Percentiles rank a stretch among this genome's conserved stretches.
Evolutionary conservation across 176 grass and related monocot genomes (phyloP).

Genomic region (Carex cristatella): DNA sequence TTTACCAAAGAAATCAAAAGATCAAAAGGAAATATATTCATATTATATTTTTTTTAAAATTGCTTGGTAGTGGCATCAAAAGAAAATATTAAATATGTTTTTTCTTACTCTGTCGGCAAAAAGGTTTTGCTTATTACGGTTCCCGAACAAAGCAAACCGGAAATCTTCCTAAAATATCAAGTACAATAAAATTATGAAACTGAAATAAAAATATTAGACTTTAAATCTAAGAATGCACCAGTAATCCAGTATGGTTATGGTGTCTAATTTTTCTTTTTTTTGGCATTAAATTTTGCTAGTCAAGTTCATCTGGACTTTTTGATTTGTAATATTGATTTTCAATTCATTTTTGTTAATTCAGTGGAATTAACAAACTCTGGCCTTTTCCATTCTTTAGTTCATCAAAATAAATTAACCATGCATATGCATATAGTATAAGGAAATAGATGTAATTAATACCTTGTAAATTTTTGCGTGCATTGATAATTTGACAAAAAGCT

Average conservation of each 20-base stretch:
- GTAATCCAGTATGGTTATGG: too few relatives aligned
- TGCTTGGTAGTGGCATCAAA: background rate
- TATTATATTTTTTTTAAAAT: too few relatives aligned
- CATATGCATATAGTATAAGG: background rate
- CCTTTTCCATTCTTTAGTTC: constrained; percentile 39
- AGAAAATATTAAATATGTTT: background rate
- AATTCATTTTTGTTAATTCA: background rate
- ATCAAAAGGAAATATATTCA: background rate
- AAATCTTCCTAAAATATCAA: constrained; percentile 49
- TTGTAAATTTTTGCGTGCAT: constrained; percentile 62
- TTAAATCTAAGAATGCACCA: background rate
- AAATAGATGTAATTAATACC: constrained; percentile 24
- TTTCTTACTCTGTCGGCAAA: constrained; percentile 61
- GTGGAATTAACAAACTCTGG: background rate
- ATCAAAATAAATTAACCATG: constrained; percentile 36
- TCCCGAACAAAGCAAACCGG: constrained; percentile 48
- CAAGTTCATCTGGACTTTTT: background rate
- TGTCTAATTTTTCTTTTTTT: background rate
- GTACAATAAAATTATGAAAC: background rate
- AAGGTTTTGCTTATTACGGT: constrained; percentile 49
- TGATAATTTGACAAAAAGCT: constrained; percentile 52
- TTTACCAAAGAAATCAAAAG: background rate
- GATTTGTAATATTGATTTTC: background rate
- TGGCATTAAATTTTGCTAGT: background rate
- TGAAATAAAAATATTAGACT: background rate